Evolutionary conservation across 192 early-diverging fungal genomes (phyloP), one percentile per base, ranked within the genome.

Genomic region (Geranomyces michiganensis): DNA sequence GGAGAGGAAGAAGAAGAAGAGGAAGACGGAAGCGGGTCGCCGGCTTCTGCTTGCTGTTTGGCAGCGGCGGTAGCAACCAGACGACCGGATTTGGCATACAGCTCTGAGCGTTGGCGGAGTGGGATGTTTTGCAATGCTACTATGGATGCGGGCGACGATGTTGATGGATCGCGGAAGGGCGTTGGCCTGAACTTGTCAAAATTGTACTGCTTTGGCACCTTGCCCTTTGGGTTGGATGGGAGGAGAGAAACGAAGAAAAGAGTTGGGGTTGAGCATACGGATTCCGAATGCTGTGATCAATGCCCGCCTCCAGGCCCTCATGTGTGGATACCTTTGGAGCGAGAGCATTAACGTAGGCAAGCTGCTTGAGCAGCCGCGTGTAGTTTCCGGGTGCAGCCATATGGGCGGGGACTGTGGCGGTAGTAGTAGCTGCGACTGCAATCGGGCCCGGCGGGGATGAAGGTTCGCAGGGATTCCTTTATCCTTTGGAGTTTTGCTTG

Each of bases 291-390:
- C n/a, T n/a, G n/a, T n/a, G n/a, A n/a, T n/a, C 29, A 19, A 32
- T n/a, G 22, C 21, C 14, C 24, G 9, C 49, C 22, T 48, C 44
- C 19, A 62, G 51, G 10, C 21, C 21, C 13, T 33, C 26, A 27
- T 36, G 27, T 15, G 12, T 33, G 48, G 62, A 72, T 72, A 64
- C 69, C 69, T 53, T 53, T 71, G 76, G 71, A 32, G 76, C 66
- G 48, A 48, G 59, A 32, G 76, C 64, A 17, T 31, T 56, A 17
- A 77, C 66, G 43, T 72, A 68, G 44, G 56, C 62, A 6, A 72
- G 44, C 33, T 72, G 49, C 24, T 41, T 24, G 17, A 72, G n/a
- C 24, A 72, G 31, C 4, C 36, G 14, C n/a, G 21, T 55, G 53
- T 72, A 66, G 51, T 3, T 53, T 41, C 10, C 36, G n/a, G n/a